These are phyloP conservation scores for Rasamsonia emersonii DNA, from an alignment of 2,329 filamentous ascomycete species.

Conservation along the genomic window DNA sequence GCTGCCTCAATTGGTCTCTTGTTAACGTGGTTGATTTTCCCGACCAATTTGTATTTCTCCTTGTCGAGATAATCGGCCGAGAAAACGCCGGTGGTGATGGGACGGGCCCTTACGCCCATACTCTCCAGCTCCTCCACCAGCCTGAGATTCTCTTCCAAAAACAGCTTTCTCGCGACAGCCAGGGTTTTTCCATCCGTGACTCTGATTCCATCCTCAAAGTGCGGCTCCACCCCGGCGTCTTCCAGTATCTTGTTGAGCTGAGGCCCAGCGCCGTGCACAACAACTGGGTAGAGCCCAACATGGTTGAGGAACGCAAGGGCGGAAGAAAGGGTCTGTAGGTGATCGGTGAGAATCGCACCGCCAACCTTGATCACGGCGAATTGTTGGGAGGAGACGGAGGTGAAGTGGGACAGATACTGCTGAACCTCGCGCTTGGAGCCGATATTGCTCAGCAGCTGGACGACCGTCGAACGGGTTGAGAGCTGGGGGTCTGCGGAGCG, in stretches of 20 bases:
- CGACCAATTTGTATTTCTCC: conserved; percentile 91
- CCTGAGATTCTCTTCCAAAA: conserved; percentile 91
- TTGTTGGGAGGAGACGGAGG: conserved; percentile 89
- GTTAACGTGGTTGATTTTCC: conserved; percentile 90
- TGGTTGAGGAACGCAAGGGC: conserved; percentile 88
- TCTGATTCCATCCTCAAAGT: conserved; percentile 93
- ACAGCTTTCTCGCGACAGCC: conserved; percentile 80
- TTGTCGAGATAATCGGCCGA: conserved; percentile 91
- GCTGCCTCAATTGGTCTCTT: conserved; percentile 83
- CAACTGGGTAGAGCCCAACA: conserved; percentile 88
- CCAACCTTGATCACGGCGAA: conserved; percentile 99
- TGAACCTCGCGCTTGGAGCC: conserved; percentile 93
- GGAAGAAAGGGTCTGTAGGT: conserved; percentile 82
- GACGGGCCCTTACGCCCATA: conserved; percentile 79
- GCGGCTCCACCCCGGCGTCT: conserved; percentile 83
- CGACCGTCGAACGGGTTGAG: conserved; percentile 69
- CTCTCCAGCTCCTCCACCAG: conserved; percentile 82
- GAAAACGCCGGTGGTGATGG: conserved; percentile 84
- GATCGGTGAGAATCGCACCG: conserved; percentile 88
- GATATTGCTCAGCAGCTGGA: conserved; percentile 89
- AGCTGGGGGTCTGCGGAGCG: conserved; percentile 43
- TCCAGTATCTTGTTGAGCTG: conserved; percentile 89
- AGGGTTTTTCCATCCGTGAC: conserved; percentile 95
- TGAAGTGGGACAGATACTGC: conserved; percentile 96
- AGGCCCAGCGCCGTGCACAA: conserved; percentile 89